Conservation (phyloP, 768 basidiomycete species). For the Boletellus ananiceps region DNA sequence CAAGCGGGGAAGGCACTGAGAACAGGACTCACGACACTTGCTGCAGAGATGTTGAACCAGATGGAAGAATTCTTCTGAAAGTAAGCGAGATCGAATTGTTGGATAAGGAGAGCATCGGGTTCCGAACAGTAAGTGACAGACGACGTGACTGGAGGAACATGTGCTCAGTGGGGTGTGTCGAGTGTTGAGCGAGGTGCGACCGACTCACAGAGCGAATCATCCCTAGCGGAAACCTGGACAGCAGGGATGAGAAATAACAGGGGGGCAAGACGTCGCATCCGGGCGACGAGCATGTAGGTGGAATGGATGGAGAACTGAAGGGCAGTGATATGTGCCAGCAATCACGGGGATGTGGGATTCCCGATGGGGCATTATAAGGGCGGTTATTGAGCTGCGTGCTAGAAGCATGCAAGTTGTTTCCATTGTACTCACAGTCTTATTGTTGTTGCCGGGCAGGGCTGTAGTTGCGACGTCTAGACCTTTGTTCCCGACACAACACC, state of each 20-base stretch:
- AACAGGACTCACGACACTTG: conserved; percentile 65
- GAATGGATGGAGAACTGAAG: conserved; percentile 11
- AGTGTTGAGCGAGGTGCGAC: conserved; percentile 1
- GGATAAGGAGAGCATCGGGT: conserved; percentile 72
- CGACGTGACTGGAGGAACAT: conserved; percentile 57
- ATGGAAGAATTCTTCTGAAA: conserved; percentile 68
- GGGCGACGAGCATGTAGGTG: conserved; percentile 63
- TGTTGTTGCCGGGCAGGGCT: conserved; percentile 23
- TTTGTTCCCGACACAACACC: conserved; percentile 20
- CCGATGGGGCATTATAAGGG: conserved; percentile 21
- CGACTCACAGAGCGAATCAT: conserved; percentile 59
- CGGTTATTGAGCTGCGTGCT: conserved; percentile 22
- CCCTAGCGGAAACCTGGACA: conserved; percentile 41
- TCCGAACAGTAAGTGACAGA: conserved; percentile 85
- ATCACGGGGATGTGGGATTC: conserved; percentile 20
- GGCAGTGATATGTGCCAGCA: conserved; percentile 24
- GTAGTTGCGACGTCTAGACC: conserved; percentile 15
- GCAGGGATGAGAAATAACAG: conserved; percentile 39
- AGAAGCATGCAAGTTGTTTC: conserved; percentile 24
- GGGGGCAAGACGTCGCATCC: conserved; percentile 58
- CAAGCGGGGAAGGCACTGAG: background rate
- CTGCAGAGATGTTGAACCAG: conserved; percentile 80
- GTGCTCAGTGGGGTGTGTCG: conserved; percentile 1
- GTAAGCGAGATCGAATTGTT: conserved; percentile 72
- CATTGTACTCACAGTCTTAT: conserved; percentile 31